A percentile compares a stretch with the other conserved stretches of the same genome.
phyloP scores from a whole-genome alignment of 2,329 filamentous ascomycete species.

The Dactylonectria macrodidyma region DNA sequence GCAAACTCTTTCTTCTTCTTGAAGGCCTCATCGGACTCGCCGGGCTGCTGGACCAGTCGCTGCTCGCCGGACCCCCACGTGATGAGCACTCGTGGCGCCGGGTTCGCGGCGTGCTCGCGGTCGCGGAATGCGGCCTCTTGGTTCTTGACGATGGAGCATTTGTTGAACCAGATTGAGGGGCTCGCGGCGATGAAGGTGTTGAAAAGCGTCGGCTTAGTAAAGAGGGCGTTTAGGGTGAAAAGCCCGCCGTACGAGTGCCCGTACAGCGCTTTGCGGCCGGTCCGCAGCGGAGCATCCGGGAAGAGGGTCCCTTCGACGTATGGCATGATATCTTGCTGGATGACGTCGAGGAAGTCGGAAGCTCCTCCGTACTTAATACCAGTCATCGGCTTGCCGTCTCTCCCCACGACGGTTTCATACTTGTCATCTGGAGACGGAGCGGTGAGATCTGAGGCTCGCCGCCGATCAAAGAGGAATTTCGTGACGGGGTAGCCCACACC shows the following conservation, averaged over 20 bases:
- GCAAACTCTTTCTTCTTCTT: slow-evolving; percentile 40
- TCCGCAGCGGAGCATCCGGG: slow-evolving; percentile 45
- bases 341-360: slow-evolving; percentile 60
- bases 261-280: slow-evolving; percentile 59
- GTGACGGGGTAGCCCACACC: slow-evolving; percentile 51
- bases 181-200: slow-evolving; percentile 62
- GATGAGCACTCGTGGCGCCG: slow-evolving; percentile 51
- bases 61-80: slow-evolving; percentile 53
- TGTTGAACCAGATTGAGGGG: slow-evolving; percentile 64
- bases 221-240: slow-evolving; percentile 61
- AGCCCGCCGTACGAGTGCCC: slow-evolving; percentile 66
- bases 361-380: slow-evolving; percentile 57
- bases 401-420: slow-evolving; percentile 40
- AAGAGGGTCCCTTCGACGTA: slow-evolving; percentile 47
- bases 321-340: slow-evolving; percentile 55
- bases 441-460: slow-evolving; percentile 50
- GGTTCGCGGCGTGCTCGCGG: slow-evolving; percentile 9
- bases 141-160: slow-evolving; percentile 54
- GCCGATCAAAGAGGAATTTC: slow-evolving; percentile 46
- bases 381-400: slow-evolving; percentile 38
- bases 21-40: slow-evolving; percentile 51
- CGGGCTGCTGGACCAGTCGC: slow-evolving; percentile 42
- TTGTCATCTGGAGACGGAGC: slow-evolving; percentile 38
- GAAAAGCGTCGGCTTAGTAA: slow-evolving; percentile 57
- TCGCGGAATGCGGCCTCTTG: slow-evolving; percentile 47